Base-by-base conservation (phyloP, 2,329 filamentous ascomycete species). In the Aschersonia sp. region DNA sequence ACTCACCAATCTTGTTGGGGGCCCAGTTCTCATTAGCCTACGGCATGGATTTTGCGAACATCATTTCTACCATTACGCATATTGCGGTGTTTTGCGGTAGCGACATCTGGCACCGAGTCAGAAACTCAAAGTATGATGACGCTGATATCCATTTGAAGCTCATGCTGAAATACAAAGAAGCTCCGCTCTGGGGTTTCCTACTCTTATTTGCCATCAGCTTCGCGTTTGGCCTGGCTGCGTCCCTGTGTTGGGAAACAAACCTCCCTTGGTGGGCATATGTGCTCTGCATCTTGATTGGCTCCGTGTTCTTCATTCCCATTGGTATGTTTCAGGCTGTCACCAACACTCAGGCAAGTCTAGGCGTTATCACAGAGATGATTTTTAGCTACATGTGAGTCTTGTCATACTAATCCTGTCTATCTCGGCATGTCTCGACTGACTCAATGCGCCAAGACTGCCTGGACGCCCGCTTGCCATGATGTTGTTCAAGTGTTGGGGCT, bases 171-270 rank as follows among this genome's bases (percentile, higher is more conserved):
- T 81, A 78, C 56, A 66, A 66, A 48, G 62, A 72, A 31, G 72
- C 70, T 0, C 77, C 77, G 0, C 57, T 70, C 32, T 79, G 72
- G 72, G 80, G 76, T 75, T 80, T 77, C 51, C 54, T 55, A 0
- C 51, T 50, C 4, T 59, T 74, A 6, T 67, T 71, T 31, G 49
- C 67, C 3, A 7, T 67, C 46, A 74, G 74, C 61, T 61, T 77
- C 20, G 72, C 59, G 1, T 63, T 79, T 5, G 59, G 60, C 28
- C 64, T 66, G 57, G 55, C 62, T 32, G 57, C 61, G 1, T 57
- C 54, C 5, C 61, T 63, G 32, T 56, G 55, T 40, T 65, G 61
- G 57, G 31, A 53, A 3, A 70, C 69, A 0, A 61, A 67, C 41
- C 55, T 71, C 29, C 59, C 67, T 2, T 70, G 64, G 64, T 69